Conservation (phyloP, 202 grass and related monocot genomes). For the Sporobolus alterniflorus region DNA sequence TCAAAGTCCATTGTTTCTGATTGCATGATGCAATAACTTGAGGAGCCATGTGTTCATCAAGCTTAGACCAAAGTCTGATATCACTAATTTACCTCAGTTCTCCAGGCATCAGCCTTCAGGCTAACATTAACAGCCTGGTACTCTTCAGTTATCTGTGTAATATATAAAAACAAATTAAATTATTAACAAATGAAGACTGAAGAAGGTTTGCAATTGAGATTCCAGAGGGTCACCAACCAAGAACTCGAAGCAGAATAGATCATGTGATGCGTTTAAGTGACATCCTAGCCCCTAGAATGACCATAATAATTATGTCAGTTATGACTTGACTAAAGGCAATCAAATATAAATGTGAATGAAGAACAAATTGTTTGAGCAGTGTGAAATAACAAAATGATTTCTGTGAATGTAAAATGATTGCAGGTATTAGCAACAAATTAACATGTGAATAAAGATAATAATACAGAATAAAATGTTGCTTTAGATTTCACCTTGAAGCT, state of each 20-base stretch:
- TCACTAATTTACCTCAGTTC: slow-evolving; percentile 69
- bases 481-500: slow-evolving; percentile 88
- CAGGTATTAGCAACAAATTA: neutral
- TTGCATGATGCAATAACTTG: no score
- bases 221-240: slow-evolving; percentile 88
- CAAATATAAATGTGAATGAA: neutral
- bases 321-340: neutral
- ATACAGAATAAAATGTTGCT: neutral
- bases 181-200: slow-evolving; percentile 20
- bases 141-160: slow-evolving; percentile 79
- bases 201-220: slow-evolving; percentile 37
- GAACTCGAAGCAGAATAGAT: slow-evolving; percentile 94
- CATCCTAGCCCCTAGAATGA: slow-evolving; percentile 75
- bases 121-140: slow-evolving; percentile 94
- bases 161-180: slow-evolving; percentile 9
- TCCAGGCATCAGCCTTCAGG: slow-evolving; percentile 76
- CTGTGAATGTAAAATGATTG: neutral
- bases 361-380: neutral
- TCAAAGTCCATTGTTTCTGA: no score
- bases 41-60: no score
- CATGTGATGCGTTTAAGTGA: slow-evolving; percentile 89
- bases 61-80: slow-evolving; percentile 3
- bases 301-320: slow-evolving; percentile 24
- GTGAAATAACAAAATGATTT: neutral
- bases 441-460: neutral